Evolutionary conservation across 495 filamentous ascomycete genomes (phyloP).

Genomic region (Hypoxylon fuscum): DNA sequence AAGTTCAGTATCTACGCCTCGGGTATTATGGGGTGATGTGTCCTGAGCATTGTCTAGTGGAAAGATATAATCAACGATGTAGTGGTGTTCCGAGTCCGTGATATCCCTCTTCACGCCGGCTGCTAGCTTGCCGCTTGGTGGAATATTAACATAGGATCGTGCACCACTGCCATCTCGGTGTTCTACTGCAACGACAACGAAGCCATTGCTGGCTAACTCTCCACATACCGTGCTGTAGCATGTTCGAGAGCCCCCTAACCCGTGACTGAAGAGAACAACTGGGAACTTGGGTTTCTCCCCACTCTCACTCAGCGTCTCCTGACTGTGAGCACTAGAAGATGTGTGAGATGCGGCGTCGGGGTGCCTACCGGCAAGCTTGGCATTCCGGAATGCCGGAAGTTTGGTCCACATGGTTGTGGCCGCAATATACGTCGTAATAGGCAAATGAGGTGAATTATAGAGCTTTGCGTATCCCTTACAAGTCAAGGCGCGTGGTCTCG

Average conservation of each 20-base stretch:
- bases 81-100: slow-evolving; percentile 31
- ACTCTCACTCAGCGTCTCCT: slow-evolving; percentile 32
- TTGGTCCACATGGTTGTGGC: slow-evolving; percentile 65
- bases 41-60: slow-evolving; percentile 53
- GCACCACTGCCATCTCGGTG: slow-evolving; percentile 73
- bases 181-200: slow-evolving; percentile 74
- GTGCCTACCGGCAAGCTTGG: slow-evolving; percentile 44
- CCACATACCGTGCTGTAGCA: slow-evolving; percentile 69
- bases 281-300: slow-evolving; percentile 59
- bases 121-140: slow-evolving; percentile 16
- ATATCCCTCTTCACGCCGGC: slow-evolving; percentile 10
- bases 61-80: slow-evolving; percentile 57
- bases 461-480: slow-evolving; percentile 65
- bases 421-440: slow-evolving; percentile 56
- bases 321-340: slow-evolving; percentile 59
- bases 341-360: slow-evolving; percentile 47
- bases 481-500: slow-evolving; percentile 55
- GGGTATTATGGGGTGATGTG: slow-evolving; percentile 47
- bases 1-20: slow-evolving; percentile 47
- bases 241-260: slow-evolving; percentile 69
- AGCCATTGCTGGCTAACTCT: slow-evolving; percentile 70
- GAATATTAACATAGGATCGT: slow-evolving; percentile 63
- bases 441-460: slow-evolving; percentile 53
- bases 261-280: slow-evolving; percentile 75
- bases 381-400: slow-evolving; percentile 65